Conservation (phyloP, 306 rosid species). For the Alnus rubra region DNA sequence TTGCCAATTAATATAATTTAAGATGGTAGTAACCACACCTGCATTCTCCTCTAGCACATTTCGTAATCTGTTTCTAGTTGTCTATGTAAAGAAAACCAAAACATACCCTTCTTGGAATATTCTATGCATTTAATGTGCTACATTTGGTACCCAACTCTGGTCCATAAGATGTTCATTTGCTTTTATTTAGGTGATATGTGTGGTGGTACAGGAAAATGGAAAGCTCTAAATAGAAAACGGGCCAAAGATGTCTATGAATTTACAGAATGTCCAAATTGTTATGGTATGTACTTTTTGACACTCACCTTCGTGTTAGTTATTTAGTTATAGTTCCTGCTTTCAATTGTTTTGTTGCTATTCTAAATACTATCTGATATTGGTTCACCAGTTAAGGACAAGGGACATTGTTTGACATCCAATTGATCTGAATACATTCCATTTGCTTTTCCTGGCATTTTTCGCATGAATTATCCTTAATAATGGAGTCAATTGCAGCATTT, state of each 20-base stretch:
- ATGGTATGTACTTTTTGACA: conserved; percentile 51
- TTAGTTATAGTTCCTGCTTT: conserved; percentile 10
- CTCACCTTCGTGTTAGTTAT: not conserved
- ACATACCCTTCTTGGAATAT: not conserved
- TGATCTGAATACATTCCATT: not conserved
- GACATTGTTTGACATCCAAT: not conserved
- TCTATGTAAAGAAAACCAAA: not conserved
- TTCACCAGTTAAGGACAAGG: not conserved
- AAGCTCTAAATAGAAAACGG: conserved; percentile 92
- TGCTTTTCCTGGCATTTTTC: not conserved
- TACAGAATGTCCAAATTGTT: conserved; percentile 97
- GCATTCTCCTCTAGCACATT: not conserved
- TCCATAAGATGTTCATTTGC: conserved; percentile 33
- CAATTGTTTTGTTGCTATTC: not conserved
- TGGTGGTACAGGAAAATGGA: conserved; percentile 99
- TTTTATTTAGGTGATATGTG: conserved; percentile 91
- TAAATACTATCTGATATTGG: not conserved
- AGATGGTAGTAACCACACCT: not conserved
- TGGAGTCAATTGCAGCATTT: no score
- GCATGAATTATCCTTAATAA: not conserved
- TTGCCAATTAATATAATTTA: not conserved
- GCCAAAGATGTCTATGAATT: conserved; percentile 93
- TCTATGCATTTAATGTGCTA: conserved; percentile 12
- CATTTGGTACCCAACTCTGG: conserved; percentile 5
- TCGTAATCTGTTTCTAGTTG: not conserved